Evolutionary conservation across 345 rosid genomes (phyloP).

Genomic region (Bruguiera parviflora): DNA sequence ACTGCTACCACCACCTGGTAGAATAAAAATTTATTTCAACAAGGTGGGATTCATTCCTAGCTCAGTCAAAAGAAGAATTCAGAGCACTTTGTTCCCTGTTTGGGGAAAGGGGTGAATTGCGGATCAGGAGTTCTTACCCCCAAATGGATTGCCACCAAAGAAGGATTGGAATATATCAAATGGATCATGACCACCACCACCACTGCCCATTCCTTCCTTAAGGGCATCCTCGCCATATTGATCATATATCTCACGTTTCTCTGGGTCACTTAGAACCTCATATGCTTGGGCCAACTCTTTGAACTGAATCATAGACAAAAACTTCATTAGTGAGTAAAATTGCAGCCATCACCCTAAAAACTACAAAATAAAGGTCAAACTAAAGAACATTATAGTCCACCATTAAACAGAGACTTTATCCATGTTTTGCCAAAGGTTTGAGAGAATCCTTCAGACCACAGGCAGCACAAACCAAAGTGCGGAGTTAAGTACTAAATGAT

Average conservation of each 20-base stretch:
- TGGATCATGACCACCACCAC: slow-evolving; percentile 66
- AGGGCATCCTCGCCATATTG: slow-evolving; percentile 85
- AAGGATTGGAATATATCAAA: slow-evolving; percentile 74
- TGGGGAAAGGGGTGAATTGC: background rate
- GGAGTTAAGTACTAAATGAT: too few species aligned
- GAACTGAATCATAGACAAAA: slow-evolving; percentile 34
- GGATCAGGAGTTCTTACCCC: slow-evolving; percentile 34
- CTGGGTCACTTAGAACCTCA: slow-evolving; percentile 74
- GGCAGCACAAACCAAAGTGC: too few species aligned
- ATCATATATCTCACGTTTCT: slow-evolving; percentile 77
- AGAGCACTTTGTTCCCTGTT: too few species aligned
- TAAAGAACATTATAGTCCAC: background rate
- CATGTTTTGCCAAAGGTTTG: too few species aligned
- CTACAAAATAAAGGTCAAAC: background rate
- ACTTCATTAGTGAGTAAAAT: background rate
- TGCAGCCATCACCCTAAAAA: background rate
- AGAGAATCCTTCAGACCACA: too few species aligned
- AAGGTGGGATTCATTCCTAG: background rate
- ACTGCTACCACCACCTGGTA: slow-evolving; percentile 65
- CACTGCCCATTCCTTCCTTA: slow-evolving; percentile 83
- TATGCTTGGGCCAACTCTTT: slow-evolving; percentile 82
- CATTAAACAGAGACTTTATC: too few species aligned
- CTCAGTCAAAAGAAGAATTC: too few species aligned
- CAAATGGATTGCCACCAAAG: slow-evolving; percentile 77
- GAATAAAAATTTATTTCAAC: background rate